phyloP scores from a whole-genome alignment of 148 eudicot genomes.

The Rhododendron griersonianum region DNA sequence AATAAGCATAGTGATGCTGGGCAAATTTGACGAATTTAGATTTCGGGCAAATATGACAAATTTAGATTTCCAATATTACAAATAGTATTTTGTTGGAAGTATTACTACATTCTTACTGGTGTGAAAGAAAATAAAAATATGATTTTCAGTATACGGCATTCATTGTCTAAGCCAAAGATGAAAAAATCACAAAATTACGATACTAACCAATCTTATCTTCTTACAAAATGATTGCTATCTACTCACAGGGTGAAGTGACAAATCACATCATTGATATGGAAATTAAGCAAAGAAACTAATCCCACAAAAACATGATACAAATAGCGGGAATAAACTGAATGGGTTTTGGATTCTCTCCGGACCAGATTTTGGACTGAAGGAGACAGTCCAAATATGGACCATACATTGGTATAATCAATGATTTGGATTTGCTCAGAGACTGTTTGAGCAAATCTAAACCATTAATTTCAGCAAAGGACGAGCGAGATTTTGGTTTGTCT shows the following conservation, averaged over 20 bases:
- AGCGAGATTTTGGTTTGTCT: too few relatives aligned
- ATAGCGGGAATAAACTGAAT: background rate
- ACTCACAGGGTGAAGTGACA: background rate
- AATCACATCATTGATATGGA: background rate
- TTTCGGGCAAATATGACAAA: too few relatives aligned
- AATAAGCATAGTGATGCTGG: background rate
- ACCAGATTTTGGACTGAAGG: too few relatives aligned
- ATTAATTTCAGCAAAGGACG: too few relatives aligned
- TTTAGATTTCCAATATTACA: background rate
- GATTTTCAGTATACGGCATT: background rate
- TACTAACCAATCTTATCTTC: background rate
- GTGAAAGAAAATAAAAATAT: background rate
- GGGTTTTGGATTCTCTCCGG: too few relatives aligned
- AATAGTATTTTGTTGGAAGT: background rate
- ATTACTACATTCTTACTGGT: background rate
- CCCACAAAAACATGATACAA: background rate
- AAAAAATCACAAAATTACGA: background rate
- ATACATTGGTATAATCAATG: too few relatives aligned
- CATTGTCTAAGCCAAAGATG: background rate
- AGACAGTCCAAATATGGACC: too few relatives aligned
- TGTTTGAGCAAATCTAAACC: too few relatives aligned
- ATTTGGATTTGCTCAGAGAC: too few relatives aligned
- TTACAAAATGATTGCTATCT: background rate
- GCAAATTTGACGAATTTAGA: too few relatives aligned
- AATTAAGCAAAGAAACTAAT: background rate